Base-by-base conservation (phyloP, 352 stramenopile genomes). In the Globisporangium recalcitrans region DNA sequence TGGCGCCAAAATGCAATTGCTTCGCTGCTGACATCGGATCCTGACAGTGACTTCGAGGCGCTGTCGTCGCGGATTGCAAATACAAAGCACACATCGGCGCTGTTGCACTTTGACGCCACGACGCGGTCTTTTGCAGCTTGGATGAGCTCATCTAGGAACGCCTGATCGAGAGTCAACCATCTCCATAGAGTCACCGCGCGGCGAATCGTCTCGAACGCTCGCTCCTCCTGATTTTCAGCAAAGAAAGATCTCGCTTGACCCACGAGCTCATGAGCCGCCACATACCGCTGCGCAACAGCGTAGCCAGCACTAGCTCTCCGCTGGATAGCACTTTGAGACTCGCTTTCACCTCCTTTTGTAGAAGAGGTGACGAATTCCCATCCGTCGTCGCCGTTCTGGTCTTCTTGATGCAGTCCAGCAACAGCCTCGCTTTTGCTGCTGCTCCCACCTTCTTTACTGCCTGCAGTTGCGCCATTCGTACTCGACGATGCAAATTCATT, bases 121-220 rank as follows among this genome's bases (percentile, higher is more conserved):
- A 58, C 4, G 31, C 31, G 21, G 8, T 58, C 21, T 21, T 29
- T 32, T 22, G 53, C 53, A 9, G 27, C 1, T 9, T 19, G 1
- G n/a, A 59, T 7, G 8, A 59, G 53, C 53, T 44, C 22, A 24
- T 59, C 29, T 16, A 59, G 53, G 13, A 59, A 34, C 10, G 32
- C 21, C 26, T 48, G 34, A 5, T 48, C 34, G 36, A 49, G 36
- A 2, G 21, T 19, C 5, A 51, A n/a, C n/a, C 27, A 13, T 24
- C 53, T 44, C 53, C 53, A 59, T 4, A 59, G 36, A 1, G 24
- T 47, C 32, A 59, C 36, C 7, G 53, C 53, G 34, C 53, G 53
- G 6, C 53, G 53, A 4, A 59, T 29, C 16, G 32, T 38, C 53
- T 59, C 53, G 53, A 59, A 44, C 24, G 36, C 53, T 19, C 53